Evolutionary conservation across 108 stramenopile species (phyloP), one percentile per base, ranked within the genome.

Genomic region (Chaetoceros tenuissimus): DNA sequence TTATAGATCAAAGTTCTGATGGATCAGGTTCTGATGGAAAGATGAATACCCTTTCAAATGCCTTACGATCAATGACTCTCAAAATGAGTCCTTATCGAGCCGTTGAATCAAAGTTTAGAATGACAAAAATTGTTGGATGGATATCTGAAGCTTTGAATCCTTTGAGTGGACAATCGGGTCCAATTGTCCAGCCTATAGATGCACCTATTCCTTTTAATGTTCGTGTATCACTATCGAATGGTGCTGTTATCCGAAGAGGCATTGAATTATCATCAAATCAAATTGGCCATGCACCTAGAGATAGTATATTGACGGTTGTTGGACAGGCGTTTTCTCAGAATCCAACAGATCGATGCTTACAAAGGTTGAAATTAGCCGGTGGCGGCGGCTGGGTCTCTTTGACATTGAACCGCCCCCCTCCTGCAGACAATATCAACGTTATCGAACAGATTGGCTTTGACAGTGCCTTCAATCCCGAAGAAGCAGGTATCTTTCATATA

Each of bases 91-190:
- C 8, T 13, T 10, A 40, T 40, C 34, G 13, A 13, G 5, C 34
- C 8, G 8, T 10, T 5, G 34, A 40, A 40, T 13, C 8, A 13
- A 40, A 40, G 13, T 5, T 40, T 10, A 40, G 8, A 40, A 40
- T 10, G 34, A 40, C 8, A 13, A 40, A 40, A 7, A 53, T 73
- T 0, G 67, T 73, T 21, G 94, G 94, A 40, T 95, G 86, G 88
- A 91, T 90, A 53, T 88, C 86, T 17, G 84, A 92, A 72, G 79
- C 62, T 43, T 67, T 95, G 19, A 95, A 95, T 73, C 94, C 94
- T 2, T 64, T 88, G 3, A 69, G 72, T 2, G 90, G 94, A 22
- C 86, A 92, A 61, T 53, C 85, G 22, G 94, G 94, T 1, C 64
- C 70, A 7, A 68, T 95, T 30, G 73, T 75, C 2, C 71, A 78